Percentiles rank a stretch among this genome's conserved stretches.
phyloP scores from a whole-genome alignment of 2,329 filamentous ascomycete genomes.

The Colletotrichum sp. region DNA sequence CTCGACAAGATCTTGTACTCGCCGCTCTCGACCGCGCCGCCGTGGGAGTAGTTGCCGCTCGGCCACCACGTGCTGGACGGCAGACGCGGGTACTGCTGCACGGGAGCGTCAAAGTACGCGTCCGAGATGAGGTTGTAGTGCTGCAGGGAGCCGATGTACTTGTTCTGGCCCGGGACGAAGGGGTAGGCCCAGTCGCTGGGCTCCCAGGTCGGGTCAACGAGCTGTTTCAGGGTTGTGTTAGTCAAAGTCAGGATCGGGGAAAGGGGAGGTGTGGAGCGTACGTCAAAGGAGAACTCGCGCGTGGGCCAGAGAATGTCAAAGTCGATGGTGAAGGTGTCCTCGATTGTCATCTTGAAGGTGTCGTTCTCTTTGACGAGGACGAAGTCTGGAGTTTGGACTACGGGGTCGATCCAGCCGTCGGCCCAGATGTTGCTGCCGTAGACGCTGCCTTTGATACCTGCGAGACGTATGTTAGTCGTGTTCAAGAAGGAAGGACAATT shows the following conservation, averaged over 20 bases:
- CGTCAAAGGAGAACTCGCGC: constrained; percentile 39
- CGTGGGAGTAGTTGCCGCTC: neutral
- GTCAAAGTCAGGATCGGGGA: neutral
- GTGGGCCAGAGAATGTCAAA: constrained; percentile 39
- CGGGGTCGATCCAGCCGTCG: neutral
- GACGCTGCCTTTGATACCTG: constrained; percentile 33
- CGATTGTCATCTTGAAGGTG: constrained; percentile 39
- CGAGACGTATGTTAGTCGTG: neutral
- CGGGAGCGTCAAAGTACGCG: neutral
- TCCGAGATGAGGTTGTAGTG: neutral
- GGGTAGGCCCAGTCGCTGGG: constrained; percentile 49
- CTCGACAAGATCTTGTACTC: constrained; percentile 36
- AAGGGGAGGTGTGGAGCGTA: neutral
- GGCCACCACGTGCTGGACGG: neutral
- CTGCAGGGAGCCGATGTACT: constrained; percentile 31
- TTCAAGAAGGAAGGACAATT: accelerated
- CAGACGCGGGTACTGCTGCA: neutral
- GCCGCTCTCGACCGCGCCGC: constrained; percentile 10
- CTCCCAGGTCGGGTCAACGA: neutral
- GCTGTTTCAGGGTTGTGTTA: neutral
- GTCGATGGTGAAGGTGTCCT: constrained; percentile 20
- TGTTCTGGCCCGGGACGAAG: constrained; percentile 50
- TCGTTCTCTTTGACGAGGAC: constrained; percentile 27
- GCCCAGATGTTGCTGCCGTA: constrained; percentile 35
- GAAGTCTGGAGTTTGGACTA: constrained; percentile 39